Percentiles rank a stretch among this genome's conserved stretches.
phyloP scores from a whole-genome alignment of 2,329 filamentous ascomycete genomes.

The Colletotrichum cuscutae region DNA sequence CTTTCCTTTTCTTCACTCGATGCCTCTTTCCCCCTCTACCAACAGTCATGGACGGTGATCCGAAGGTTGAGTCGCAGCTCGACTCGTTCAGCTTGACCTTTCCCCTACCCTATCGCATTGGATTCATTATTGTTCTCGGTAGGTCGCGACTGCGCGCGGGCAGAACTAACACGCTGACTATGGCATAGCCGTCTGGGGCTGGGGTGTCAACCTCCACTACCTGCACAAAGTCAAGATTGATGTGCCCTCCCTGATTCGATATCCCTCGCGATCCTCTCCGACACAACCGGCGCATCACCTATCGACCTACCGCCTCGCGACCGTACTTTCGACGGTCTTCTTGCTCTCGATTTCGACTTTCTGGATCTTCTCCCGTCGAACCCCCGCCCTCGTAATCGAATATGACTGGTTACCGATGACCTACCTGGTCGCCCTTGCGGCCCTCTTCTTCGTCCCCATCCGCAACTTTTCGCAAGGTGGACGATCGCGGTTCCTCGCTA shows the following conservation, averaged over 20 bases:
- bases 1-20: constrained; percentile 28
- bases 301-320: constrained; percentile 88
- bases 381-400: constrained; percentile 74
- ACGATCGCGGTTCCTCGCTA: constrained; percentile 79
- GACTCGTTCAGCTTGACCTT: constrained; percentile 89
- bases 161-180: constrained; percentile 15
- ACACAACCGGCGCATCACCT: constrained; percentile 80
- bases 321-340: constrained; percentile 78
- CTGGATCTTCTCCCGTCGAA: constrained; percentile 82
- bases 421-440: constrained; percentile 78
- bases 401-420: constrained; percentile 90
- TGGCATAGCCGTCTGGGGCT: constrained; percentile 86
- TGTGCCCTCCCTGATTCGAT: constrained; percentile 86
- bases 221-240: constrained; percentile 85
- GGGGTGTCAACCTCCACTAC: constrained; percentile 92
- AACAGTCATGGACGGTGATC: constrained; percentile 76
- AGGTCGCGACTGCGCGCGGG: constrained; percentile 41
- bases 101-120: constrained; percentile 89
- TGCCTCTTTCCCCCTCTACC: constrained; percentile 22
- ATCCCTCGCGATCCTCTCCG: constrained; percentile 78
- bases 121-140: constrained; percentile 88
- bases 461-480: constrained; percentile 75
- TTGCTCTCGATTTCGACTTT: constrained; percentile 79
- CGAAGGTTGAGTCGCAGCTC: constrained; percentile 75
- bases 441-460: constrained; percentile 79